Conservation (phyloP, 306 rosid species). For the Pyrus communis region DNA sequence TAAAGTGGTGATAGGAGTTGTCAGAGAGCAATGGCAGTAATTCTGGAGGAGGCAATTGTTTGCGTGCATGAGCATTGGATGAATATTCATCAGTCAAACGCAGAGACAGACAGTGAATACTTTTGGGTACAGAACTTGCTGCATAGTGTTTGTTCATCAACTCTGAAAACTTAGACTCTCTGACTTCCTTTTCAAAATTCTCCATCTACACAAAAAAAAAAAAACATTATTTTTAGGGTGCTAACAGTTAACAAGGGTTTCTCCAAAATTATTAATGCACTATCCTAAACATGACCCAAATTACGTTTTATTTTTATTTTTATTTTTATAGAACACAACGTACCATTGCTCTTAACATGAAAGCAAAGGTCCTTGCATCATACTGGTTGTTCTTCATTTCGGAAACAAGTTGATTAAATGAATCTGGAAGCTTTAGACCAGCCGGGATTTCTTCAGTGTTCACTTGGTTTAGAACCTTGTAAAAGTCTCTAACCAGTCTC, state of each 20-base stretch:
- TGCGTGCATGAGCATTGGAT: conserved; percentile 96
- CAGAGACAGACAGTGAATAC: conserved; percentile 88
- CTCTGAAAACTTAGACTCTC: conserved; percentile 81
- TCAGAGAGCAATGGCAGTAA: conserved; percentile 80
- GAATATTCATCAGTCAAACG: conserved; percentile 99
- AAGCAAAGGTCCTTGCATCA: conserved; percentile 79
- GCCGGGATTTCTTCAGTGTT: conserved; percentile 74
- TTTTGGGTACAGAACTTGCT: conserved; percentile 93
- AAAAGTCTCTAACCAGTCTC: conserved; percentile 82
- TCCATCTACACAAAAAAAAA: conserved; percentile 58
- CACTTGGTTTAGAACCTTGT: conserved; percentile 82
- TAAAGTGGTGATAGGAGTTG: conserved; percentile 82
- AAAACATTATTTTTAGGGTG: conserved; percentile 1
- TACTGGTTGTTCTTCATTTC: conserved; percentile 79
- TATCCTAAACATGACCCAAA: not conserved
- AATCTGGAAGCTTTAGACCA: conserved; percentile 71
- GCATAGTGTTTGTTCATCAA: conserved; percentile 92
- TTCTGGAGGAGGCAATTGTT: conserved; percentile 93
- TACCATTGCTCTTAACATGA: conserved; percentile 89
- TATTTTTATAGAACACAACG: conserved; percentile 16
- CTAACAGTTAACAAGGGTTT: not conserved
- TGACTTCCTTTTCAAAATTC: conserved; percentile 80
- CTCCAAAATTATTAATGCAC: conserved; percentile 2
- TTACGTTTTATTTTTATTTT: no score
- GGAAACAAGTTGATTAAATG: conserved; percentile 75